Conservation (phyloP, 2,329 filamentous ascomycete species). For the Fusarium continuum region DNA sequence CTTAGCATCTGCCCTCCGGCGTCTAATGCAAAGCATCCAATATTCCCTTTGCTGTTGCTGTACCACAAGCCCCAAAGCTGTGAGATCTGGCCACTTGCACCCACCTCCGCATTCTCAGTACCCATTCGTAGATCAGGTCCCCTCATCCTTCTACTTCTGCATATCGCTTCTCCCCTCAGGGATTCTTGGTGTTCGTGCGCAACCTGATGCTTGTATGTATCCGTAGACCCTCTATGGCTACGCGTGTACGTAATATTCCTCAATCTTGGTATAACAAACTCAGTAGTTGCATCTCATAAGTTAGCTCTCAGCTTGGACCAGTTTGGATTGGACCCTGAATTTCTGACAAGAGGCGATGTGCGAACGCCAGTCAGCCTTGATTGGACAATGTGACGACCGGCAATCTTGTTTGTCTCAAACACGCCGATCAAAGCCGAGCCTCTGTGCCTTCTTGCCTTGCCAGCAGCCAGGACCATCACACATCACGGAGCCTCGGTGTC, state of each 20-base stretch:
- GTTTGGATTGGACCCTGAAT: constrained; percentile 31
- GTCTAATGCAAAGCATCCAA: neutral
- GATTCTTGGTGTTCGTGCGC: neutral
- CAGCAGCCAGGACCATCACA: neutral
- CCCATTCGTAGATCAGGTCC: neutral
- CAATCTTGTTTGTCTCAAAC: constrained; percentile 27
- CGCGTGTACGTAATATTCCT: constrained; percentile 11
- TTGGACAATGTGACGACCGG: constrained; percentile 3
- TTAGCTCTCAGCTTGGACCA: constrained; percentile 30
- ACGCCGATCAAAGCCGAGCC: constrained; percentile 8
- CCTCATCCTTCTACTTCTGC: constrained; percentile 1
- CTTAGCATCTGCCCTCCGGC: neutral
- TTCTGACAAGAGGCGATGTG: constrained; percentile 25
- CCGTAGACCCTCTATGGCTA: constrained; percentile 3
- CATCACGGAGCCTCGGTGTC: neutral
- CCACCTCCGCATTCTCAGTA: neutral
- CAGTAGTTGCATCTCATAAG: constrained; percentile 18
- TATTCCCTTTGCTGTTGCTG: neutral
- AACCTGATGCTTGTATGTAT: neutral
- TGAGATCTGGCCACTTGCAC: neutral
- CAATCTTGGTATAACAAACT: neutral
- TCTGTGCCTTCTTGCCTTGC: constrained; percentile 4
- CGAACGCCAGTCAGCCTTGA: constrained; percentile 6
- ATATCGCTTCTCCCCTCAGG: neutral
- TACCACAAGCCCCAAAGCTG: neutral